Conservation (phyloP, 2,329 filamentous ascomycete genomes). For the Conoideocrella luteorostrata region DNA sequence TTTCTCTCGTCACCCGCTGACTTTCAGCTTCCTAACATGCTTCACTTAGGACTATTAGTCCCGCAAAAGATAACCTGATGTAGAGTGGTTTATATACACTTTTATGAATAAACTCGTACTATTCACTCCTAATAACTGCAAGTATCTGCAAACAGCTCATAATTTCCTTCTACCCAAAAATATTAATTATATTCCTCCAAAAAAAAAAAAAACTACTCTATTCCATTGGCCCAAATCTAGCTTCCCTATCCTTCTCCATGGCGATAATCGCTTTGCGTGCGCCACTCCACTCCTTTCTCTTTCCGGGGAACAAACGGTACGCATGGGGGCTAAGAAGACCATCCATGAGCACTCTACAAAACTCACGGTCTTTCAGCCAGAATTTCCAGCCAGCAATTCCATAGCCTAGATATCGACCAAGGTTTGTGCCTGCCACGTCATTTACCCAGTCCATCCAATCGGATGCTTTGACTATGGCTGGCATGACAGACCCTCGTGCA, state of each 20-base stretch:
- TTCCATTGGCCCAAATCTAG: not conserved
- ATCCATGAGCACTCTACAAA: not conserved
- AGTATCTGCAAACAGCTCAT: too few species aligned
- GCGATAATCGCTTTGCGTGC: not conserved
- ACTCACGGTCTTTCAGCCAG: not conserved
- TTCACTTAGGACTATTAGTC: too few species aligned
- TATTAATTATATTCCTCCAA: too few species aligned
- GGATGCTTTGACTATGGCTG: not conserved
- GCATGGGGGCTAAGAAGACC: not conserved
- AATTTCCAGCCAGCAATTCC: not conserved
- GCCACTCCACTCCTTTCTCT: not conserved
- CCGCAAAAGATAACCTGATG: too few species aligned
- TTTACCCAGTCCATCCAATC: not conserved
- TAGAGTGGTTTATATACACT: too few species aligned
- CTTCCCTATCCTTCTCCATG: not conserved
- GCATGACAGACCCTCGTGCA: not conserved
- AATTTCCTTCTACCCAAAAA: too few species aligned
- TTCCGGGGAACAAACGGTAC: not conserved
- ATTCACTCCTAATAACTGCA: too few species aligned
- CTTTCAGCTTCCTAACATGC: too few species aligned
- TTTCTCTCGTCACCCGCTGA: too few species aligned
- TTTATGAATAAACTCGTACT: too few species aligned
- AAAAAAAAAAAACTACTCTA: too few species aligned
- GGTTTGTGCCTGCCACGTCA: not conserved
- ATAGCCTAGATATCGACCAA: not conserved